A percentile compares a stretch with the other conserved stretches of the same genome.
phyloP scores from a whole-genome alignment of 2,329 filamentous ascomycete species.

The Emergomyces pasteurianus region DNA sequence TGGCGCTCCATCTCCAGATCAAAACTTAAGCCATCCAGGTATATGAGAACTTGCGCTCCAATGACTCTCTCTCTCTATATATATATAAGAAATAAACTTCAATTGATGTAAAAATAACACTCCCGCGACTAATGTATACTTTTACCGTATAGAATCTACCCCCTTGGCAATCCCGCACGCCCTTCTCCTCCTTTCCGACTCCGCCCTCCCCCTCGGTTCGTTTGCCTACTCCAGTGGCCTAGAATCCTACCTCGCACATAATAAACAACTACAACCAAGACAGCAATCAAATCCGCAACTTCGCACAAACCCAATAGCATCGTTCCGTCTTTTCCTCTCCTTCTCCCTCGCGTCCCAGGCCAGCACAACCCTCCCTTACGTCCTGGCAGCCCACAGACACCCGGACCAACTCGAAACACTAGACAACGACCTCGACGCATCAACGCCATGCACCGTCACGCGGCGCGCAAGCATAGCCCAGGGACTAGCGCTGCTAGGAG shows the following conservation, averaged over 20 bases:
- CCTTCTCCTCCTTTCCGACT: conserved; percentile 51
- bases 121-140: background rate
- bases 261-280: conserved; percentile 23
- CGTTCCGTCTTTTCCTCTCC: conserved; percentile 45
- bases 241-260: conserved; percentile 52
- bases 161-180: conserved; percentile 32
- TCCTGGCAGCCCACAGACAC: conserved; percentile 42
- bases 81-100: background rate
- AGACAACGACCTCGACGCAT: conserved; percentile 53
- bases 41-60: background rate
- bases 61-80: background rate
- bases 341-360: conserved; percentile 47
- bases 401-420: conserved; percentile 40
- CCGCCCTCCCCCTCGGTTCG: conserved; percentile 51
- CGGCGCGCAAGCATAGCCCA: conserved; percentile 50
- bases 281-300: conserved; percentile 9
- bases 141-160: conserved; percentile 10
- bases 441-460: conserved; percentile 50
- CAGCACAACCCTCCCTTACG: conserved; percentile 48
- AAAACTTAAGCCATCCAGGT: background rate
- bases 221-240: conserved; percentile 55
- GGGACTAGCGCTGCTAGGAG: conserved; percentile 45
- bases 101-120: background rate
- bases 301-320: conserved; percentile 21
- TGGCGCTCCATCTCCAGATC: conserved; percentile 8